phyloP scores from a whole-genome alignment of 768 basidiomycete species.

The Tricholoma sp. region DNA sequence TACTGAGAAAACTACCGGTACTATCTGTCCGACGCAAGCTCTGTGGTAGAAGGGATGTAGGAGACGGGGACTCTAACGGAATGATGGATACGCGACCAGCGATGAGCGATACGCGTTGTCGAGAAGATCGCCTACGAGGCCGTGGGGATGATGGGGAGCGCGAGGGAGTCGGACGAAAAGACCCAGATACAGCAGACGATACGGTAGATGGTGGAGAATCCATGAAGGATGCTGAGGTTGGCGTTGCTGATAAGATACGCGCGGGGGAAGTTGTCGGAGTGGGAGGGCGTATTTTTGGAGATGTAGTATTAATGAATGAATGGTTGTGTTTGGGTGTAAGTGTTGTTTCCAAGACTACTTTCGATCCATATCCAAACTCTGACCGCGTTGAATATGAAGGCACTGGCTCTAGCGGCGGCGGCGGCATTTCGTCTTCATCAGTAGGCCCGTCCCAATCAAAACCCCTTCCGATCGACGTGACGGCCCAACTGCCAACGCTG shows the following conservation, averaged over 20 bases:
- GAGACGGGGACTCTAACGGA: conserved; percentile 68
- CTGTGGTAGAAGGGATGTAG: conserved; percentile 54
- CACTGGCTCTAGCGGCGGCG: conserved; percentile 15
- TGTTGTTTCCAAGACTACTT: conserved; percentile 16
- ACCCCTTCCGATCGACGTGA: conserved; percentile 79
- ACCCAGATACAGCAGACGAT: conserved; percentile 20
- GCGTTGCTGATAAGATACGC: conserved; percentile 21
- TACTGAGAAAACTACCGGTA: conserved; percentile 57
- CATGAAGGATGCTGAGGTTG: conserved; percentile 24
- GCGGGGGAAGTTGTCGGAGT: conserved; percentile 20
- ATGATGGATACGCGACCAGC: conserved; percentile 79
- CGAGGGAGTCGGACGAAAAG: conserved; percentile 26
- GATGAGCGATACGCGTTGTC: conserved; percentile 79
- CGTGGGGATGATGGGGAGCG: conserved; percentile 57
- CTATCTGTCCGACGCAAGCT: conserved; percentile 63
- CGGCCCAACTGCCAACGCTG: conserved; percentile 78
- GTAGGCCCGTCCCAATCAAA: conserved; percentile 61
- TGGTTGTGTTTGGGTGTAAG: conserved; percentile 34
- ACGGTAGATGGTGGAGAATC: conserved; percentile 31
- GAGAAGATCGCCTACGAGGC: conserved; percentile 73
- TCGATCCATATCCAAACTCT: conserved; percentile 15
- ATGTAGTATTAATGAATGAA: conserved; percentile 28
- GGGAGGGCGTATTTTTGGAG: conserved; percentile 21
- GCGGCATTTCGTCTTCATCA: conserved; percentile 23
- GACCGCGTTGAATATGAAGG: conserved; percentile 7